Base-by-base conservation (phyloP, 495 filamentous ascomycete species). In the Aspergillus hancockii region DNA sequence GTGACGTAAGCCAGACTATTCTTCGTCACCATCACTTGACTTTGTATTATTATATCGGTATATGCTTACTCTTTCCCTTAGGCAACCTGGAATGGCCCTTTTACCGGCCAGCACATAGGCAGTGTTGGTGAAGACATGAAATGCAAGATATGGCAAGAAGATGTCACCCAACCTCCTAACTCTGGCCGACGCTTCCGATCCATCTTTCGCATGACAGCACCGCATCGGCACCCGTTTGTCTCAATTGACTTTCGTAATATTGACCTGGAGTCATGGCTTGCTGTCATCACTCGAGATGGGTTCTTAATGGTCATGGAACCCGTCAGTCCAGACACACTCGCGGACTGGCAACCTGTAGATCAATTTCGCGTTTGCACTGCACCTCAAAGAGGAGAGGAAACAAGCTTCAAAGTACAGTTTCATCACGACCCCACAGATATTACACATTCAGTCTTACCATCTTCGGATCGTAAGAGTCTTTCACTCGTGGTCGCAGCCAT, bases 131-230 rank as follows among this genome's bases (percentile, higher is more conserved):
- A 92, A 66, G 92, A 97, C 65, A 90, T 91, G 68, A 85, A 86
- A 68, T 90, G 92, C 74, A 92, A 90, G 69, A 77, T 96, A 30
- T 97, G 92, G 92, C 86, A 88, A 61, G 93, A 96, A 78, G 90
- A 95, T 69, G 85, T 87, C 23, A 85, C 84, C 16, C 86, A 92
- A 54, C 76, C 85, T 8, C 85, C 87, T 4, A 81, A 81, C 55
- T 85, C 81, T 22, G 90, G 91, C 45, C 81, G 86, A n/a, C 87
- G 91, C 47, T 97, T 96, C 77, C 87, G 83, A 66, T 75, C 79
- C 45, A 81, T 86, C 62, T 83, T 79, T 61, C 79, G 81, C 41
- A 75, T 85, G 65, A 73, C 78, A 43, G 81, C 87, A 32, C 73
- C 77, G 23, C 79, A 85, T 23, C 75, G 84, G 28, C 72, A 86